Base-by-base conservation (phyloP, 2,329 filamentous ascomycete species). In the Trichoderma pleuroti region DNA sequence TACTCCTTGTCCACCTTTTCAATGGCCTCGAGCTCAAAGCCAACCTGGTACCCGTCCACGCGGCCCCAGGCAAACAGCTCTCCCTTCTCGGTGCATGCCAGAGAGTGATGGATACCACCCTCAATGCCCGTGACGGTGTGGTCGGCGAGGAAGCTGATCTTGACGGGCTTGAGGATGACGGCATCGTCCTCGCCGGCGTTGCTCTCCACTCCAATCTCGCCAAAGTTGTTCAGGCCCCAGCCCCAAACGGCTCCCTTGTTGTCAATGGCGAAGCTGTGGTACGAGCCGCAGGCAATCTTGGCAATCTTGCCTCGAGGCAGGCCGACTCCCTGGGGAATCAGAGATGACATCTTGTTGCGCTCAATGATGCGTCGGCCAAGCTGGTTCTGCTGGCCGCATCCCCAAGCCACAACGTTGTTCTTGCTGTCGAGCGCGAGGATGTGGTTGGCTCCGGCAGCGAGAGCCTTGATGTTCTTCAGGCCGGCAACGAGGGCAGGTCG, bases 161-260 rank as follows among this genome's bases (percentile, higher is more conserved):
- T 82, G 54, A 87, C 88, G 3, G 93, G 92, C 74, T 88, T 87
- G n/a, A 92, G 86, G 64, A 97, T 87, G 72, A 91, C 92, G 68
- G 90, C 90, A 32, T 87, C 86, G 21, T 85, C 81, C 72, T 81
- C 79, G 24, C 83, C 79, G 42, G 82, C 83, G 71, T 92, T 86
- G 66, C 86, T 84, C 64, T 84, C 84, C 65, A 92, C 88, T 5
- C 83, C 93, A 18, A 92, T 92, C 82, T 97, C 91, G 73, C 91
- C 92, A 80, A 92, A 97, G 81, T 92, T 94, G 85, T 97, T 97
- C 34, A 95, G 84, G 28, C 94, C 93, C 93, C 93, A 97, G 0
- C 90, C 88, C 81, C 90, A 96, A 36, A 95, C 91, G 34, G 87
- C 85, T 49, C 90, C 92, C 16, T 88, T 86, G 70, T 87, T 86